Percentiles rank a stretch among this genome's conserved stretches.
These are phyloP conservation scores for Teratosphaeria viscida DNA, from an alignment of 2,329 filamentous ascomycete species.

Conservation along the genomic window DNA sequence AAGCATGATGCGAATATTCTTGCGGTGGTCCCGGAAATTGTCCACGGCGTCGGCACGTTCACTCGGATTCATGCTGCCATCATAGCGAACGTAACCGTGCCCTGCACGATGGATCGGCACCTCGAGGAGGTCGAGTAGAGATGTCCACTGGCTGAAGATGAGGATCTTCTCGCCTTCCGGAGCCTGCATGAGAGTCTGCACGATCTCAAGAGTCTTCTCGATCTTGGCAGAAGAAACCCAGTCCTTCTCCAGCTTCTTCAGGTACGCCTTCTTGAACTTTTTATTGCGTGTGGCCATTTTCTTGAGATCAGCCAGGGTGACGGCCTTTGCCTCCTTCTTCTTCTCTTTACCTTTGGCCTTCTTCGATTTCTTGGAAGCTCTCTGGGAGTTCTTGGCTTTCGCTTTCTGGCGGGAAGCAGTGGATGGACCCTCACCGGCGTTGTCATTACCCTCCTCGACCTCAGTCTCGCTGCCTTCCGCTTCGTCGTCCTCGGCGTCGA, in stretches of 20 bases:
- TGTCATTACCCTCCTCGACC: conserved; percentile 14
- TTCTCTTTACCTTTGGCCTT: conserved; percentile 30
- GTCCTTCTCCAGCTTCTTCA: conserved; percentile 54
- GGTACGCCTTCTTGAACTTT: conserved; percentile 57
- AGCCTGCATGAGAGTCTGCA: conserved; percentile 39
- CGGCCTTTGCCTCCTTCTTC: conserved; percentile 28
- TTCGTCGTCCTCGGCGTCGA: conserved; percentile 32
- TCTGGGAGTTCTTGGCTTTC: conserved; percentile 7
- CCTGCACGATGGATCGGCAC: conserved; percentile 53
- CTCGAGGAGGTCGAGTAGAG: conserved; percentile 66
- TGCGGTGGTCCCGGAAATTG: conserved; percentile 52
- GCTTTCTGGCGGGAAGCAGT: conserved; percentile 56
- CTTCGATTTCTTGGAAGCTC: conserved; percentile 13
- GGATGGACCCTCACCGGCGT: conserved; percentile 33
- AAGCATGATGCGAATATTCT: conserved; percentile 56
- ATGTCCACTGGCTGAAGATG: conserved; percentile 74
- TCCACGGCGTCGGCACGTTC: conserved; percentile 57
- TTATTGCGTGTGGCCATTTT: conserved; percentile 52
- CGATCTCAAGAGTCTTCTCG: conserved; percentile 55
- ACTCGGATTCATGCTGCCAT: conserved; percentile 60
- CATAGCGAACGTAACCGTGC: conserved; percentile 58
- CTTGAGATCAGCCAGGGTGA: conserved; percentile 55
- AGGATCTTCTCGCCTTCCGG: conserved; percentile 61
- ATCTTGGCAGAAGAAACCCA: conserved; percentile 71
- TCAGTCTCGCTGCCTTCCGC: conserved; percentile 20